Conservation (phyloP, 495 filamentous ascomycete species). For the Usnea hakonensis region DNA sequence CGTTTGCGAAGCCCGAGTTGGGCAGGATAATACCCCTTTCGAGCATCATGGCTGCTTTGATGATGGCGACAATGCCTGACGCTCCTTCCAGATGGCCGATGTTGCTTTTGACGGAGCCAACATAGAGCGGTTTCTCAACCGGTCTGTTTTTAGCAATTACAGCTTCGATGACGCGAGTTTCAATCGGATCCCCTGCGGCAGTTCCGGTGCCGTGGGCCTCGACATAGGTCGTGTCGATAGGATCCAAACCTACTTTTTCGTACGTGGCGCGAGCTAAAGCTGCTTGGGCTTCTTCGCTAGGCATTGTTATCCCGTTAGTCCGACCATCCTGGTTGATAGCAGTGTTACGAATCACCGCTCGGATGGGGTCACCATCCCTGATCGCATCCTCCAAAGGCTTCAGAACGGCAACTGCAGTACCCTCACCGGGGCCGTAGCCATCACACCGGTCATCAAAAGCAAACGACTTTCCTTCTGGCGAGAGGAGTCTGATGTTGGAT, state of each 20-base stretch:
- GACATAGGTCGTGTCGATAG: constrained; percentile 39
- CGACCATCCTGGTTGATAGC: constrained; percentile 30
- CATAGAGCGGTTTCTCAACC: constrained; percentile 26
- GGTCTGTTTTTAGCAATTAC: constrained; percentile 24
- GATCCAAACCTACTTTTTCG: constrained; percentile 32
- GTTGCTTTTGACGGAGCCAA: constrained; percentile 44
- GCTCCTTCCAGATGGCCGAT: constrained; percentile 46
- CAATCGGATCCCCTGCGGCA: constrained; percentile 5
- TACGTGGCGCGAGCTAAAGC: constrained; percentile 46
- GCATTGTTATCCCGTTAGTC: constrained; percentile 47
- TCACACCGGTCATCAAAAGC: constrained; percentile 31
- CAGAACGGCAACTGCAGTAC: constrained; percentile 45
- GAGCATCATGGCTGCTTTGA: constrained; percentile 46
- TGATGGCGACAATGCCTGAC: constrained; percentile 49
- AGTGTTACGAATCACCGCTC: constrained; percentile 37
- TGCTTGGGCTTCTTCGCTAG: constrained; percentile 47
- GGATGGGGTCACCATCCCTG: constrained; percentile 34
- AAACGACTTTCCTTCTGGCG: constrained; percentile 27
- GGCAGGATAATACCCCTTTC: constrained; percentile 42
- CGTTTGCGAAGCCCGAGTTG: background rate
- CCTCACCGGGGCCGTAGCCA: constrained; percentile 41
- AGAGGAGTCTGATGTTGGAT: constrained; percentile 27
- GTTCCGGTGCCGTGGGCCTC: constrained; percentile 31
- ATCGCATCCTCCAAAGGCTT: constrained; percentile 47
- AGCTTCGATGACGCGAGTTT: background rate